These are phyloP conservation scores for Penicillium hesseltinei DNA, from an alignment of 2,329 filamentous ascomycete species.

Conservation along the genomic window DNA sequence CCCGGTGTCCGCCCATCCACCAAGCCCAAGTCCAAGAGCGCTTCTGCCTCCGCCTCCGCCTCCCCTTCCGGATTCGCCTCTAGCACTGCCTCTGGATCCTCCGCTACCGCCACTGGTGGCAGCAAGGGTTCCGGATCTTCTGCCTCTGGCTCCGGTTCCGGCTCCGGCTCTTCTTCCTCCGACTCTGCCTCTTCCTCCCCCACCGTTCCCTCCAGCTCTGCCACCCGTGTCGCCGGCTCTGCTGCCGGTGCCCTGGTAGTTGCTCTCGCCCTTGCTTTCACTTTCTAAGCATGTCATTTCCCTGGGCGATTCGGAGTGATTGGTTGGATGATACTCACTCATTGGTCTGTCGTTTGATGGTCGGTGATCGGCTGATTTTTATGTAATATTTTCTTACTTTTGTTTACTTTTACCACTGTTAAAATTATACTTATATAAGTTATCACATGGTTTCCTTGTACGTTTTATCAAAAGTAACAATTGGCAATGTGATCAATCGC, in stretches of 20 bases:
- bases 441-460: background rate
- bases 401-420: background rate
- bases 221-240: conserved; percentile 14
- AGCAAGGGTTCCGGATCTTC: conserved; percentile 10
- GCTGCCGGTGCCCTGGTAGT: conserved; percentile 20
- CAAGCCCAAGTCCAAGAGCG: conserved; percentile 9
- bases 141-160: conserved; percentile 8
- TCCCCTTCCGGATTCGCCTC: conserved; percentile 5
- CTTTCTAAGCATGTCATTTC: conserved; percentile 16
- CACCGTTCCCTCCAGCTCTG: conserved; percentile 15
- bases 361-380: conserved; percentile 6
- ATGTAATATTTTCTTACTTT: conserved; percentile 12
- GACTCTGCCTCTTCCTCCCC: conserved; percentile 13
- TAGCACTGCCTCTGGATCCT: background rate
- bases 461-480: background rate
- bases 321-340: conserved; percentile 10
- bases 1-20: conserved; percentile 7
- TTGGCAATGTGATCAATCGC: too few species aligned
- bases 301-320: conserved; percentile 15
- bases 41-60: conserved; percentile 5
- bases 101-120: conserved; percentile 1
- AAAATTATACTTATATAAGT: background rate
- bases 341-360: conserved; percentile 1
- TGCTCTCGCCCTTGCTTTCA: conserved; percentile 22
- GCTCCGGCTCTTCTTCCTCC: conserved; percentile 13